These are phyloP conservation scores for Amanita subjunquillea DNA, from an alignment of 768 basidiomycete genomes.

Conservation along the genomic window DNA sequence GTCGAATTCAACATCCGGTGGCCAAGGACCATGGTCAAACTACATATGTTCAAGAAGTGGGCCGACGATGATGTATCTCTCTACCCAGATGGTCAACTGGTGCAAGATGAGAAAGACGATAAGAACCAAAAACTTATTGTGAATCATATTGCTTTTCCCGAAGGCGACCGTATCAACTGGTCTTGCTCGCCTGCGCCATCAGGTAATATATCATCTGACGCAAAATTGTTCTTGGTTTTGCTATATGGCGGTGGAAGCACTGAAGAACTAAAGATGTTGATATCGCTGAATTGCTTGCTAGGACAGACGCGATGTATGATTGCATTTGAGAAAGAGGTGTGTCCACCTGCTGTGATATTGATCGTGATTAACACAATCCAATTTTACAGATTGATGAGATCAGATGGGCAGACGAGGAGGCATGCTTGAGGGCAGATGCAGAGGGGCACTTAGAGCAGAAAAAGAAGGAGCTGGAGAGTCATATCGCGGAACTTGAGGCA, in stretches of 20 bases:
- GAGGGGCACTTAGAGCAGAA: background rate
- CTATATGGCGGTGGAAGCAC: background rate
- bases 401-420: background rate
- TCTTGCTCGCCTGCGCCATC: background rate
- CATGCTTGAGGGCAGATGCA: too few species aligned
- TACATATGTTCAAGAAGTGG: too few species aligned
- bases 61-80: too few species aligned
- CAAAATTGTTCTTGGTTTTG: background rate
- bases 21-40: background rate
- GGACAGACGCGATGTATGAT: too few species aligned
- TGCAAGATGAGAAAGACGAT: background rate
- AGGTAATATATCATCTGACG: background rate
- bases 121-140: background rate
- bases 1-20: background rate
- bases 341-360: background rate
- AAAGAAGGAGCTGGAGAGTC: background rate
- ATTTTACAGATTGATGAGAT: background rate
- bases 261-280: background rate
- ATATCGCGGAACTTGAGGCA: background rate
- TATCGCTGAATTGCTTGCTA: background rate
- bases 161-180: background rate
- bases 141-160: background rate
- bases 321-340: background rate
- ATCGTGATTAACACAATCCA: background rate
- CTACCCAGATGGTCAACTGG: too few species aligned